These are phyloP conservation scores for Durio zibethinus DNA, from an alignment of 345 rosid genomes.

Conservation along the genomic window DNA sequence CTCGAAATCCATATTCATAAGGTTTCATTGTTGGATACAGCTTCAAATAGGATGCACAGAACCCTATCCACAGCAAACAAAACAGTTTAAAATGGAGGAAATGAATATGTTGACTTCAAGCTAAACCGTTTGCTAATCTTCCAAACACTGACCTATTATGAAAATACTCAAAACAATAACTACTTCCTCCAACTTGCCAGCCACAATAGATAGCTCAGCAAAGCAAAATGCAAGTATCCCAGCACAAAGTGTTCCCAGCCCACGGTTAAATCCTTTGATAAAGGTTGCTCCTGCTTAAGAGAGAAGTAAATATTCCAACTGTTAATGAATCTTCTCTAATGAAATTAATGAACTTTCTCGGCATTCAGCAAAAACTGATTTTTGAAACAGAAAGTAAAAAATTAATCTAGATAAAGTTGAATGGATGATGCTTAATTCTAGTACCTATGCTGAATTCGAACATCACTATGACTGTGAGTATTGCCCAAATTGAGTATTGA, in stretches of 20 bases:
- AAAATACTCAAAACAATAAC: constrained; percentile 68
- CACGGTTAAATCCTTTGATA: constrained; percentile 84
- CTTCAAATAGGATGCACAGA: constrained; percentile 61
- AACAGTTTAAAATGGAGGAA: constrained; percentile 13
- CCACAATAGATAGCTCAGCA: constrained; percentile 54
- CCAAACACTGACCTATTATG: constrained; percentile 38
- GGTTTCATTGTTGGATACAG: constrained; percentile 83
- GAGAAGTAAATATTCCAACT: neutral
- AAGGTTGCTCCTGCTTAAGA: constrained; percentile 71
- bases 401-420: neutral
- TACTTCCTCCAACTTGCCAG: constrained; percentile 65
- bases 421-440: neutral
- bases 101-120: neutral
- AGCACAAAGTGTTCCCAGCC: constrained; percentile 79
- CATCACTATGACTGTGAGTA: constrained; percentile 74
- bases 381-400: neutral
- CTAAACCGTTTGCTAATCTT: neutral
- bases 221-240: constrained; percentile 80
- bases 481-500: constrained; percentile 79
- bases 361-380: neutral
- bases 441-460: constrained; percentile 89
- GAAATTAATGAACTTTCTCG: neutral
- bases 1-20: constrained; percentile 84
- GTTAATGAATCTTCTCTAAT: too few species aligned
- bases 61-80: constrained; percentile 41